Evolutionary conservation across 306 rosid species (phyloP).

Genomic region (Geum urbanum): DNA sequence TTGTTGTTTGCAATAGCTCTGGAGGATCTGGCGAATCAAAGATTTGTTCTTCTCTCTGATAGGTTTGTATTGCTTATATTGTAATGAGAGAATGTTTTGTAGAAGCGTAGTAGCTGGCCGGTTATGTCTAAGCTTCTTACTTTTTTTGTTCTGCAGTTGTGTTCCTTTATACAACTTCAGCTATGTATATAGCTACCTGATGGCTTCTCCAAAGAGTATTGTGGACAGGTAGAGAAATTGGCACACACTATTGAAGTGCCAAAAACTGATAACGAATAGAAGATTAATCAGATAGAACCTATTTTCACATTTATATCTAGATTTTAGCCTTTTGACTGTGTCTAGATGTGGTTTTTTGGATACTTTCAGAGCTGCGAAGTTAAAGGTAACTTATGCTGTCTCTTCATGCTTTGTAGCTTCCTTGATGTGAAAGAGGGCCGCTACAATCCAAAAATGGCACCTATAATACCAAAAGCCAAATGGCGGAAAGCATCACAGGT

Average conservation of each 20-base stretch:
- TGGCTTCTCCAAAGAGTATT: conserved; percentile 78
- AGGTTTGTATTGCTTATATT: conserved; percentile 35
- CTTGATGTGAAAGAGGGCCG: conserved; percentile 90
- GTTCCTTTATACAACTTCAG: conserved; percentile 94
- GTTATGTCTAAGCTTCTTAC: conserved; percentile 25
- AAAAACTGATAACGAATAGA: conserved; percentile 38
- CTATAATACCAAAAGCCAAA: conserved; percentile 66
- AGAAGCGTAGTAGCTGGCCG: too few species aligned
- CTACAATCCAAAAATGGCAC: conserved; percentile 89
- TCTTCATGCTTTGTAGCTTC: conserved; percentile 60
- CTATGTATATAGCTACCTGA: conserved; percentile 70
- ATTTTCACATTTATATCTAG: neutral
- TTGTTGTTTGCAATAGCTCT: conserved; percentile 50
- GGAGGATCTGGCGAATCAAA: conserved; percentile 85
- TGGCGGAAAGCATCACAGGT: conserved; percentile 99
- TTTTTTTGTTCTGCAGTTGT: conserved; percentile 66
- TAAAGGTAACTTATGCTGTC: conserved; percentile 13
- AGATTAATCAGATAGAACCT: conserved; percentile 11
- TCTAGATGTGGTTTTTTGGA: neutral
- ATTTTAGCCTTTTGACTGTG: neutral
- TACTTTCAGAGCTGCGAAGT: neutral
- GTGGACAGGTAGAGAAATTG: conserved; percentile 91
- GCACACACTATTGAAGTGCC: conserved; percentile 52
- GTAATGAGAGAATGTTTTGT: too few species aligned
- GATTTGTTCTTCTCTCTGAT: conserved; percentile 94